These are phyloP conservation scores for Populus davidiana DNA, from an alignment of 345 rosid species.

Conservation along the genomic window DNA sequence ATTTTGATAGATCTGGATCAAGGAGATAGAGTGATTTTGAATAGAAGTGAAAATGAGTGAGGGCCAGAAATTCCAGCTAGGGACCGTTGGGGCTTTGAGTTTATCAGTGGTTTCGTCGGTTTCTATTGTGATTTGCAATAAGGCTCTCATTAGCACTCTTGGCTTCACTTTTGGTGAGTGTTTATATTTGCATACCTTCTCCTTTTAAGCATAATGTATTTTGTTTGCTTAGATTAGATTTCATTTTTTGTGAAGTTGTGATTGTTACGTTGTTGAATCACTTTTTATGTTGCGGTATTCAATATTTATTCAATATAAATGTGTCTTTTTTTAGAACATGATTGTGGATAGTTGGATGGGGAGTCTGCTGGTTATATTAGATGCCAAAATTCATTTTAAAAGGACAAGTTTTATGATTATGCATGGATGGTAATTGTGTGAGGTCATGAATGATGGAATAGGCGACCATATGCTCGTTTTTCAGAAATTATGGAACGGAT, in stretches of 20 bases:
- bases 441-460: background rate
- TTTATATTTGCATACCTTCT: background rate
- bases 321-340: too few species aligned
- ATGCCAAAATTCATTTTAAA: background rate
- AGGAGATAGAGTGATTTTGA: conserved; percentile 5
- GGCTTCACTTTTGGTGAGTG: conserved; percentile 84
- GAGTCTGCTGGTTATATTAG: background rate
- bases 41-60: conserved; percentile 63
- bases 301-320: background rate
- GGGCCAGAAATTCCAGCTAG: conserved; percentile 85
- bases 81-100: conserved; percentile 89
- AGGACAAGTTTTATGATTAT: background rate
- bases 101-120: conserved; percentile 98
- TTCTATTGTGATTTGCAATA: conserved; percentile 97
- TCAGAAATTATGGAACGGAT: background rate
- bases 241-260: background rate
- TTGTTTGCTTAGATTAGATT: conserved; percentile 6
- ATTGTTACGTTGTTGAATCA: background rate
- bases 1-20: conserved; percentile 52
- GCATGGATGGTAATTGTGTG: background rate
- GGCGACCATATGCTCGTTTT: background rate
- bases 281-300: background rate
- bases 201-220: background rate
- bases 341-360: background rate
- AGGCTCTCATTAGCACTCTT: conserved; percentile 97